Base-by-base conservation (phyloP, 176 grass and related monocot genomes). In the Phoenix dactylifera region DNA sequence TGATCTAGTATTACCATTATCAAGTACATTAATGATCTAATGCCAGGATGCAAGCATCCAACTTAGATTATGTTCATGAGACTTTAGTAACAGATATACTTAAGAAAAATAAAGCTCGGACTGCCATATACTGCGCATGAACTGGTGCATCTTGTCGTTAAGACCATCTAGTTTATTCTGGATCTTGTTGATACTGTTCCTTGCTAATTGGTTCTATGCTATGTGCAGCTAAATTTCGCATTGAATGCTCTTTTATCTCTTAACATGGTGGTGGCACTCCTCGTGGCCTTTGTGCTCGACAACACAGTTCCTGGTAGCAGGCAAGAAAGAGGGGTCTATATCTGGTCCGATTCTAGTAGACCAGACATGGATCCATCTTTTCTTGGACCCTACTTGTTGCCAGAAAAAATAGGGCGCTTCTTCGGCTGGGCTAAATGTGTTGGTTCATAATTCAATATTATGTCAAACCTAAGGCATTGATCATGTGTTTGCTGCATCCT, bases 271-370 rank as follows among this genome's bases (percentile, higher is more conserved):
- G 84, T 98, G n/a, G 93, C 93, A 23, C 66, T 97, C 26, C 44
- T 97, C 15, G 84, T 97, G 25, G 81, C 84, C 6, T 67, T 97
- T 72, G 69, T 97, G 51, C 84, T 97, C 3, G 93, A 97, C 57
- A 89, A 98, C 78, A 92, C 93, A 0, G 87, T 92, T 44, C 87
- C 93, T 6, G 87, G 93, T 28, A 88, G 78, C 78, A 88, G 65
- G 73, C 84, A 98, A 24, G 93, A 92, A 64, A 82, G 93, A 32
- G 93, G 93, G 15, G 87, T 98, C n/a, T 98, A 98, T 65, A 92
- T 98, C 64, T 98, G 93, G 93, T 89, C 93, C 48, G 81, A 92
- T 66, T 81, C 76, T 7, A 86, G 22, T 18, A 76, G 61, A 5
- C 73, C 83, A 15, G 87, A 98, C 56, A 63, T 72, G 9, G 93